phyloP scores from a whole-genome alignment of 768 basidiomycete genomes.

The Boletus sensibilis region DNA sequence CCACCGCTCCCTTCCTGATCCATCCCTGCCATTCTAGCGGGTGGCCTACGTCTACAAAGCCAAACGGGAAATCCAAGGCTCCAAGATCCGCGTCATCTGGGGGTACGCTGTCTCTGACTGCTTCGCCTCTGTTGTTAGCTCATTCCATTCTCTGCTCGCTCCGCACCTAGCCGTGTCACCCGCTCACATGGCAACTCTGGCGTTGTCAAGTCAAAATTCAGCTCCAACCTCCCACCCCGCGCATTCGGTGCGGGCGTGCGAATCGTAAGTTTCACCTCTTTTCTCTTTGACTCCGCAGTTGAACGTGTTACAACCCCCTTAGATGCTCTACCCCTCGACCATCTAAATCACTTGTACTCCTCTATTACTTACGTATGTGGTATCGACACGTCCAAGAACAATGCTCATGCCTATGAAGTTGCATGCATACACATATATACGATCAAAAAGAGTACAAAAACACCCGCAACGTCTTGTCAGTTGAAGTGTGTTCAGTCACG shows the following conservation, averaged over 20 bases:
- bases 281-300: background rate
- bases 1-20: background rate
- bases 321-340: conserved; percentile 94
- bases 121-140: background rate
- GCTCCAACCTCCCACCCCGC: conserved; percentile 90
- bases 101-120: conserved; percentile 56
- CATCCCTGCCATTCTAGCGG: conserved; percentile 50
- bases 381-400: conserved; percentile 9
- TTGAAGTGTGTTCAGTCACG: background rate
- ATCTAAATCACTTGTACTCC: conserved; percentile 49
- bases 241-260: conserved; percentile 92
- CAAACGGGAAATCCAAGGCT: conserved; percentile 90
- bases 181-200: conserved; percentile 93
- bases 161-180: conserved; percentile 71
- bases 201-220: conserved; percentile 97
- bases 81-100: conserved; percentile 98
- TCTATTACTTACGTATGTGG: conserved; percentile 22
- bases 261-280: conserved; percentile 55
- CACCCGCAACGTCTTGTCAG: background rate
- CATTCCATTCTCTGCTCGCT: background rate
- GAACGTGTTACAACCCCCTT: background rate
- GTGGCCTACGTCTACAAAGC: conserved; percentile 98
- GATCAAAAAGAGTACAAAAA: conserved; percentile 11
- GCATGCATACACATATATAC: conserved; percentile 18
- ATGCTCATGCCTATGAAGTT: conserved; percentile 21